A percentile compares a stretch with the other conserved stretches of the same genome.
phyloP scores from a whole-genome alignment of 2,329 filamentous ascomycete genomes.

The Penicillium sp. region DNA sequence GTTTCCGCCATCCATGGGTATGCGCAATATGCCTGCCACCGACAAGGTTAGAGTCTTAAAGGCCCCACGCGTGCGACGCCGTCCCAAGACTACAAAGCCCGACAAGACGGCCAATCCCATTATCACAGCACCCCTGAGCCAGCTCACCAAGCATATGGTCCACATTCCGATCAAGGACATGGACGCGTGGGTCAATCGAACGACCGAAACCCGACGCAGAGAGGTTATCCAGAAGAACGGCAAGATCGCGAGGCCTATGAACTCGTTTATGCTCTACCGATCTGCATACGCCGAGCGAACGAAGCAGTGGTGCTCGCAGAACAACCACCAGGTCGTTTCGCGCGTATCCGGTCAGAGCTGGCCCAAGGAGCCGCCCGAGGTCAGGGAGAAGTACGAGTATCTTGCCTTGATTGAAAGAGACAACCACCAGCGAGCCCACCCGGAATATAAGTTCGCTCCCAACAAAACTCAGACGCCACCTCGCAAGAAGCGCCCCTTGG shows the following conservation, averaged over 20 bases:
- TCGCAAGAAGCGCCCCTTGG: slow-evolving; percentile 47
- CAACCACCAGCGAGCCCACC: slow-evolving; percentile 81
- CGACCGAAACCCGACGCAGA: slow-evolving; percentile 59
- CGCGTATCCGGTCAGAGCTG: slow-evolving; percentile 82
- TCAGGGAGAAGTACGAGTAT: slow-evolving; percentile 71
- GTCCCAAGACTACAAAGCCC: slow-evolving; percentile 13
- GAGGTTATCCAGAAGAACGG: slow-evolving; percentile 70
- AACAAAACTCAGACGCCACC: slow-evolving; percentile 57
- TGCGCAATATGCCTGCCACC: slow-evolving; percentile 1
- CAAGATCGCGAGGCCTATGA: slow-evolving; percentile 89
- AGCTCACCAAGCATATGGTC: slow-evolving; percentile 18
- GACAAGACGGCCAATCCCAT: slow-evolving; percentile 12
- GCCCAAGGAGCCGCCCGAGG: slow-evolving; percentile 69
- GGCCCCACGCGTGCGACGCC: slow-evolving; percentile 18
- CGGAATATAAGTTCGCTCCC: slow-evolving; percentile 90
- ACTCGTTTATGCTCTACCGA: slow-evolving; percentile 96
- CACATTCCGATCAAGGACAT: slow-evolving; percentile 70
- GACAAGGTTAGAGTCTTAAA: slow-evolving; percentile 19
- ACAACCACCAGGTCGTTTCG: slow-evolving; percentile 92
- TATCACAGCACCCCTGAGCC: slow-evolving; percentile 20
- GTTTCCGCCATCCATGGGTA: slow-evolving; percentile 3
- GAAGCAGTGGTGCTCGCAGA: slow-evolving; percentile 74
- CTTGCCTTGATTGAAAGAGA: slow-evolving; percentile 76
- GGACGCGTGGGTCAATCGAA: slow-evolving; percentile 70
- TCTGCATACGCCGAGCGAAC: slow-evolving; percentile 86